phyloP scores from a whole-genome alignment of 306 rosid species.

The Quercus variabilis region DNA sequence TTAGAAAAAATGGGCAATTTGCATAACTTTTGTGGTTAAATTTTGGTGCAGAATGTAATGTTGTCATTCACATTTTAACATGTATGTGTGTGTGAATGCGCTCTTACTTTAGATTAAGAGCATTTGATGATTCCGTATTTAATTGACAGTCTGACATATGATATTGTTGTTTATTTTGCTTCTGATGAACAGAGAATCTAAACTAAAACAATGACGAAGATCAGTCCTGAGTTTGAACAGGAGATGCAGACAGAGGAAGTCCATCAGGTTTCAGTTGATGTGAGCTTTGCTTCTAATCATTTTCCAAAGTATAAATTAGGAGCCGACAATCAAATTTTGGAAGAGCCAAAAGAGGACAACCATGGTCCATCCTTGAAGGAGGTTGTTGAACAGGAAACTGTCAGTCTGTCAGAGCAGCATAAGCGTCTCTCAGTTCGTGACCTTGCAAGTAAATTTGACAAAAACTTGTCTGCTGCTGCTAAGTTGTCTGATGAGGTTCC shows the following conservation, averaged over 20 bases:
- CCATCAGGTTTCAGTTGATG: conserved; percentile 81
- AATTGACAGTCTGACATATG: conserved; percentile 2
- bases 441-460: conserved; percentile 95
- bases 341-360: conserved; percentile 64
- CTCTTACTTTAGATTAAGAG: neutral
- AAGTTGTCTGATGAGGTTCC: conserved; percentile 86
- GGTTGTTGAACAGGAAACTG: conserved; percentile 72
- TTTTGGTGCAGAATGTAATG: neutral
- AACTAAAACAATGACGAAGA: conserved; percentile 72
- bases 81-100: neutral
- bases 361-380: conserved; percentile 73
- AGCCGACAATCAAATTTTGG: conserved; percentile 69
- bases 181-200: conserved; percentile 27
- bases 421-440: conserved; percentile 97
- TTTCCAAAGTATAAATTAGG: conserved; percentile 89
- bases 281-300: conserved; percentile 65
- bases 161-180: conserved; percentile 11
- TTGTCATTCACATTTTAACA: neutral
- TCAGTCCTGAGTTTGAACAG: conserved; percentile 71
- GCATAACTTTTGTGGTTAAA: neutral
- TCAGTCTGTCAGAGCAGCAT: conserved; percentile 76
- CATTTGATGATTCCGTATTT: neutral
- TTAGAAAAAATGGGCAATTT: neutral
- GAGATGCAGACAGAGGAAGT: conserved; percentile 52
- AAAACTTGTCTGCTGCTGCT: conserved; percentile 89